These are phyloP conservation scores for Fremontodendron californicum DNA, from an alignment of 345 rosid genomes.

Conservation along the genomic window DNA sequence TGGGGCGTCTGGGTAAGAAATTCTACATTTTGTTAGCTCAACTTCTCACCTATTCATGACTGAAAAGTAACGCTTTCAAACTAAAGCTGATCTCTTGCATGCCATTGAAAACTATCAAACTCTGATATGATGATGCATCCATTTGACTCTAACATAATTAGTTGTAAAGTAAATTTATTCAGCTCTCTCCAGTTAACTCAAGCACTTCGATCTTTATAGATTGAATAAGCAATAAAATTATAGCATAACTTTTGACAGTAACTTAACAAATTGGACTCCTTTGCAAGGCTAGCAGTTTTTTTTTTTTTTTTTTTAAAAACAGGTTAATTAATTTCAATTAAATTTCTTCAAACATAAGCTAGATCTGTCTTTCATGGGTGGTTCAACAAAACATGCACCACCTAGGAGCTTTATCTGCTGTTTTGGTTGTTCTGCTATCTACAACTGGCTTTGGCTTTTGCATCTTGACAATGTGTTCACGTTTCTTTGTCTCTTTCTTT, in stretches of 20 bases:
- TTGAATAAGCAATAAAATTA: neutral
- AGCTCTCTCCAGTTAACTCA: too few relatives aligned
- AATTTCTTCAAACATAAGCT: neutral
- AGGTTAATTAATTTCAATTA: neutral
- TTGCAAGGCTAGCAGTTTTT: neutral
- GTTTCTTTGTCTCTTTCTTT: neutral
- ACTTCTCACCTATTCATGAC: slow-evolving; percentile 5
- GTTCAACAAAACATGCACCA: neutral
- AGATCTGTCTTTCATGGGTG: neutral
- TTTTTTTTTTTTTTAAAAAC: too few relatives aligned
- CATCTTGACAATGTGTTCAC: too few relatives aligned
- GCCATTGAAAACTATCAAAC: neutral
- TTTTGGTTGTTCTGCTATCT: neutral
- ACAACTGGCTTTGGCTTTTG: neutral
- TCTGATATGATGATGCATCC: neutral
- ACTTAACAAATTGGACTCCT: neutral
- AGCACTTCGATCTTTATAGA: neutral
- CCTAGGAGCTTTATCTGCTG: neutral
- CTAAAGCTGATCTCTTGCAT: too few relatives aligned
- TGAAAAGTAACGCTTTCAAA: neutral
- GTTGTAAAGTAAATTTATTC: neutral
- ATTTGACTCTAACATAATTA: neutral
- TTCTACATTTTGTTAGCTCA: neutral
- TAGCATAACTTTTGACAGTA: too few relatives aligned
- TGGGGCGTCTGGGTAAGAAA: neutral